Base-by-base conservation (phyloP, 495 filamentous ascomycete species). In the Tuber melanosporum region DNA sequence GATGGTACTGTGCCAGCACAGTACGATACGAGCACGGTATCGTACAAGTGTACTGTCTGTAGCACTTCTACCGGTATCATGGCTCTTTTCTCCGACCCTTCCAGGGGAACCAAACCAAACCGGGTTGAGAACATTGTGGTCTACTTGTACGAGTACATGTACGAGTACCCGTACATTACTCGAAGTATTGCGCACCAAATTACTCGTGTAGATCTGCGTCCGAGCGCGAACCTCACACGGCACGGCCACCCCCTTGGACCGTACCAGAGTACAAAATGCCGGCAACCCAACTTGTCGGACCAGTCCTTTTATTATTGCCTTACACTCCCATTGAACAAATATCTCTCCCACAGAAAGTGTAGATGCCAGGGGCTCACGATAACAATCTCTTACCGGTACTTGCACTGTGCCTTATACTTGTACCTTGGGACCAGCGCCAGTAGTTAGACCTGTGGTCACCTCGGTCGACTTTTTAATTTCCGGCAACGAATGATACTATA, bases 181-280 rank as follows among this genome's bases (percentile, higher is more conserved):
- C 1, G 32, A 32, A 32, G 32, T 32, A 79, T 80, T 80, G 77
- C 78, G 78, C 71, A 79, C 73, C 73, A 79, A 80, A 79, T 80
- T 80, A 62, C 71, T 72, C 73, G 78, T 76, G 78, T 44, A 75
- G 78, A 80, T 80, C 76, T 73, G 62, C 76, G 74, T 57, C 73
- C 75, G 71, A 77, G 71, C 52, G 76, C 57, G 17, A 66, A 4
- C 14, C 32, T 8, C 52, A 36, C 26, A 66, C 26, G 26, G 57
- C 57, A 66, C 57, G 57, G 3, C 57, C 57, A 66, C 26, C 10
- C 15, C 32, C 32, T 26, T 36, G 26, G 32, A 36, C 26, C 0
- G 52, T 62, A 32, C n/a, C n/a, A n/a, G 52, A 32, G 52, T 26
- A 26, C 52, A 62, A 26, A n/a, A 12, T 66, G 2, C 57, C 3